Evolutionary conservation across 768 basidiomycete species (phyloP).

Genomic region (Hericium erinaceus): DNA sequence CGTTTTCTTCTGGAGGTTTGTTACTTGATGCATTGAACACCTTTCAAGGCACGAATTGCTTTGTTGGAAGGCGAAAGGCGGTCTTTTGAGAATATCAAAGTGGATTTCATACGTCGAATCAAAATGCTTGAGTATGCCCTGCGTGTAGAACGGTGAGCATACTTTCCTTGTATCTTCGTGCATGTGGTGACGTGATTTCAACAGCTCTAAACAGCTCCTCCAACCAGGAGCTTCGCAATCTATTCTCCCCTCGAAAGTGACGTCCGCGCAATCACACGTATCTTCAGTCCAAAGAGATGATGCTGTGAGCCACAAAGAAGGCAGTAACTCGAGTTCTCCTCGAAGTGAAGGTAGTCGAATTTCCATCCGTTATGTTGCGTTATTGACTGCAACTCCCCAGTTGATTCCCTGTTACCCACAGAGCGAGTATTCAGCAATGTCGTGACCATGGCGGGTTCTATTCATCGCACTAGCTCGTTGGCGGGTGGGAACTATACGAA

Average conservation of each 20-base stretch:
- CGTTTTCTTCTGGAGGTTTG: constrained; percentile 27
- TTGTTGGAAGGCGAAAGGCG: constrained; percentile 94
- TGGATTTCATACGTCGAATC: constrained; percentile 91
- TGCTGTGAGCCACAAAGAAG: constrained; percentile 62
- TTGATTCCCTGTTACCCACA: constrained; percentile 66
- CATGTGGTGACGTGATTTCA: constrained; percentile 25
- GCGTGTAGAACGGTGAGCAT: constrained; percentile 85
- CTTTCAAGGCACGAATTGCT: constrained; percentile 84
- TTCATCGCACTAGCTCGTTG: no score
- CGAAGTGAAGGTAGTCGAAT: constrained; percentile 63
- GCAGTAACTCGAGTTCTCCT: constrained; percentile 75
- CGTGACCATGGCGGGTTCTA: no score
- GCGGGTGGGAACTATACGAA: no score
- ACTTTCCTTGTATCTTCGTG: constrained; percentile 8
- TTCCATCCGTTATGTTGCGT: constrained; percentile 6
- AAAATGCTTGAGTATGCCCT: constrained; percentile 99
- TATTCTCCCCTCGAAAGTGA: constrained; percentile 58
- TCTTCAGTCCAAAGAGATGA: constrained; percentile 60
- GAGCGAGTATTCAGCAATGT: constrained; percentile 42
- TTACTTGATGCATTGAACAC: constrained; percentile 12
- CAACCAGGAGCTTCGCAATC: constrained; percentile 44
- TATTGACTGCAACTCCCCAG: constrained; percentile 8
- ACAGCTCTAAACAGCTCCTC: constrained; percentile 73
- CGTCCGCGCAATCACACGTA: constrained; percentile 46
- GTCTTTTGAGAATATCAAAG: constrained; percentile 94